Conservation (phyloP, 2,329 filamentous ascomycete genomes). For the Pseudofabraea citricarpa region DNA sequence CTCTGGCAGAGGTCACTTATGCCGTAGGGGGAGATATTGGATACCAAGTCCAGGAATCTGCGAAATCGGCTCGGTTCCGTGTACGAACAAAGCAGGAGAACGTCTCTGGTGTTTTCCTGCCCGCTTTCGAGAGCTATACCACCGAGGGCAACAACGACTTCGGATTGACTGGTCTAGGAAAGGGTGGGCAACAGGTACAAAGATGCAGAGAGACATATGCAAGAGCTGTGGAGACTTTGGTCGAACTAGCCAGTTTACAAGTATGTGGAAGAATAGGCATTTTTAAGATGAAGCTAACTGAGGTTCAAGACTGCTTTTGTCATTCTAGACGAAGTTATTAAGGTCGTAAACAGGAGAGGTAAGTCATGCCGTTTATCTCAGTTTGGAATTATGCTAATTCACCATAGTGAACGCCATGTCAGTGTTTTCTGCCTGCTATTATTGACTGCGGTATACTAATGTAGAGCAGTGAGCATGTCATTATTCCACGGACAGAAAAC, state of each 20-base stretch:
- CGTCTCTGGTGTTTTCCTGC: slow-evolving; percentile 92
- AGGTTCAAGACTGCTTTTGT: slow-evolving; percentile 77
- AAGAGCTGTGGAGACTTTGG: slow-evolving; percentile 88
- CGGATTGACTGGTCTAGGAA: slow-evolving; percentile 88
- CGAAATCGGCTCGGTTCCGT: slow-evolving; percentile 86
- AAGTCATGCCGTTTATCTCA: slow-evolving; percentile 23
- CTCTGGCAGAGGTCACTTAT: slow-evolving; percentile 94
- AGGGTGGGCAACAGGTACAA: slow-evolving; percentile 96
- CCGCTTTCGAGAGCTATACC: slow-evolving; percentile 86
- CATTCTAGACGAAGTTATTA: slow-evolving; percentile 97
- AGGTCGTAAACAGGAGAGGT: slow-evolving; percentile 96
- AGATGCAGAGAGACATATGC: slow-evolving; percentile 94
- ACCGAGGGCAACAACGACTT: slow-evolving; percentile 93
- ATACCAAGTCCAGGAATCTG: slow-evolving; percentile 96
- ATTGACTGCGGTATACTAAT: slow-evolving; percentile 10
- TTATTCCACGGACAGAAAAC: slow-evolving; percentile 96
- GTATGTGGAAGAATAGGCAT: slow-evolving; percentile 29
- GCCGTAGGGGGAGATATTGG: slow-evolving; percentile 93
- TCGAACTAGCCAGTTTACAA: slow-evolving; percentile 90
- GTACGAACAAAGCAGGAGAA: slow-evolving; percentile 96
- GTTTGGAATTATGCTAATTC: slow-evolving; percentile 12
- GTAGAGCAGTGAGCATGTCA: slow-evolving; percentile 70
- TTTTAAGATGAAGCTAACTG: slow-evolving; percentile 2
- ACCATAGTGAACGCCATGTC: slow-evolving; percentile 83
- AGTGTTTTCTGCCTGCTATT: slow-evolving; percentile 30